Percentiles rank a stretch among this genome's conserved stretches.
These are phyloP conservation scores for Mycena galopus DNA, from an alignment of 768 basidiomycete species.

Conservation along the genomic window DNA sequence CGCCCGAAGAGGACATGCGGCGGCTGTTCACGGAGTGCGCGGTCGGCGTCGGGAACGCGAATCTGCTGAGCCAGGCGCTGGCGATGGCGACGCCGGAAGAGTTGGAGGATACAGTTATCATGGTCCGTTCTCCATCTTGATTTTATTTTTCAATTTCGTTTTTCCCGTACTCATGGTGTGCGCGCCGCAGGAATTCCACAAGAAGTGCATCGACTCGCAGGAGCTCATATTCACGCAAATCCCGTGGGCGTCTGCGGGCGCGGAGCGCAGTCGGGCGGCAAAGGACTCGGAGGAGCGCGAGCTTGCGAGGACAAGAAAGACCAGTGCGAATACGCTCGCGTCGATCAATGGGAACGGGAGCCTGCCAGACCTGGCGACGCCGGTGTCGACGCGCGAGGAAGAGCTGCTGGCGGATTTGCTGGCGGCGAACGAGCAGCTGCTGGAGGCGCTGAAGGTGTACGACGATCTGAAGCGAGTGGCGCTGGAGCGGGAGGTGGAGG, in stretches of 20 bases:
- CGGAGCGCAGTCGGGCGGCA: conserved; percentile 60
- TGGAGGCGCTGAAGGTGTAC: conserved; percentile 23
- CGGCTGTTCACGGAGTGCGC: conserved; percentile 88
- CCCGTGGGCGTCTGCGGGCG: conserved; percentile 89
- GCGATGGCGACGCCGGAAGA: conserved; percentile 79
- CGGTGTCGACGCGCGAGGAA: conserved; percentile 46
- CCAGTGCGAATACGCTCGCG: conserved; percentile 34
- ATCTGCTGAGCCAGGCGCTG: conserved; percentile 78
- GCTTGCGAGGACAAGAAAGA: conserved; percentile 42
- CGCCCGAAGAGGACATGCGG: conserved; percentile 87
- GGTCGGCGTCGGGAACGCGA: conserved; percentile 86
- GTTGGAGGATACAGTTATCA: conserved; percentile 75
- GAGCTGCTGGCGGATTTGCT: conserved; percentile 20
- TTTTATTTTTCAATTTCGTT: too few species aligned
- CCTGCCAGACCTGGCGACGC: conserved; percentile 61
- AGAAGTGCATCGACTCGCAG: conserved; percentile 84
- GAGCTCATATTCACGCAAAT: conserved; percentile 91
- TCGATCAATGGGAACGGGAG: conserved; percentile 41
- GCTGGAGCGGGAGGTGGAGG: conserved; percentile 19
- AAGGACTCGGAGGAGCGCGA: conserved; percentile 55
- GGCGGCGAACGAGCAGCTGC: conserved; percentile 21
- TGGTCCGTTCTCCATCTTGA: too few species aligned
- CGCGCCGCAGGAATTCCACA: conserved; percentile 80
- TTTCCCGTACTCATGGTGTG: too few species aligned
- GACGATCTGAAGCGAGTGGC: conserved; percentile 27